Base-by-base conservation (phyloP, 331 rosid genomes). In the Rhamnella rubrinervis region DNA sequence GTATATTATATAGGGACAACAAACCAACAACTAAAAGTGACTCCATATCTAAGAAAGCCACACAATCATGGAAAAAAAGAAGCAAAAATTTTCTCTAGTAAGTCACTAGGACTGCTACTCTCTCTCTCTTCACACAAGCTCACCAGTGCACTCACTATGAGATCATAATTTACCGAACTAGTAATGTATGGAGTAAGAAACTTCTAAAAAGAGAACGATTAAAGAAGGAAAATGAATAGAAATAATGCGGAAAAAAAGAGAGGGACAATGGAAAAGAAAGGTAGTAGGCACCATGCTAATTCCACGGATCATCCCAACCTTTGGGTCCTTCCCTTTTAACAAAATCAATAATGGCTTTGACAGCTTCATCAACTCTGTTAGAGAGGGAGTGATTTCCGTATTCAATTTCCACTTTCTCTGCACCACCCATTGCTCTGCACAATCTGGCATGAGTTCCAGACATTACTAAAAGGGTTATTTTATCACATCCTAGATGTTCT, bases 271-370 rank as follows among this genome's bases (percentile, higher is more conserved):
- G 71, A 71, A 68, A 37, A 56, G n/a, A 37, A 55, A 39, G 12
- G 39, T 25, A 6, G 4, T 63, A 65, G 40, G 61, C 55, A 60
- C 63, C 21, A 63, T 31, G 66, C 79, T 75, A 93, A 81, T 76
- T 80, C 99, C 99, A 95, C 3, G 99, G 99, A 73, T 95, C 99
- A 75, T 95, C 97, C 99, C 99, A 95, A 31, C 97, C 97, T 68
- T 85, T 95, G 44, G 97, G 99, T 63, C 92, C 97, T 49, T 86
- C 99, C 74, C 97, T 87, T 77, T 72, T 89, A 15, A 95, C 72
- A 76, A 95, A 95, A 65, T 91, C 90, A 68, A 95, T 76, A 7
- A 95, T 95, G 23, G 89, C 96, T 4, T 72, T 68, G 52, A 91
- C 99, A 78, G 88, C 93, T 81, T 95, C 99, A 38, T 77, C 80